Percentiles rank a stretch among this genome's conserved stretches.
Evolutionary conservation across 177 flowering plant species (phyloP).

Genomic region (Vitis hybrid): DNA sequence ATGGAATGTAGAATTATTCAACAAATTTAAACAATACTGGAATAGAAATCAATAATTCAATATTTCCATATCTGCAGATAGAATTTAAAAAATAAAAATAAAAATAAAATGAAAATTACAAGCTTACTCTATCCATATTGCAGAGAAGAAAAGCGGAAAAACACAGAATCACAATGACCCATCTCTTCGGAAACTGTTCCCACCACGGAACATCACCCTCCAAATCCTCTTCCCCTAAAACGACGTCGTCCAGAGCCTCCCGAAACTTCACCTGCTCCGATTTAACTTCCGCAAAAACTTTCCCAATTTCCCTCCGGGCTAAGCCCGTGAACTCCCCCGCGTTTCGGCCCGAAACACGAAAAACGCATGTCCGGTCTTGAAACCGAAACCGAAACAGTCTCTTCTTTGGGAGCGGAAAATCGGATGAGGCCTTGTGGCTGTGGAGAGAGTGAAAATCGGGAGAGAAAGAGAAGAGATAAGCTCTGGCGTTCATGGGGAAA

Average conservation of each 20-base stretch:
- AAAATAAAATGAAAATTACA: neutral
- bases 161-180: slow-evolving; percentile 87
- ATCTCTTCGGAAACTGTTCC: slow-evolving; percentile 88
- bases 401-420: slow-evolving; percentile 8
- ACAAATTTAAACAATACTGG: no score
- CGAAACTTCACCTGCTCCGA: slow-evolving; percentile 49
- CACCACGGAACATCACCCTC: slow-evolving; percentile 49
- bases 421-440: slow-evolving; percentile 1
- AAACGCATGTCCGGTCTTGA: slow-evolving; percentile 2
- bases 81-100: neutral
- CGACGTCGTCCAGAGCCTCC: slow-evolving; percentile 25
- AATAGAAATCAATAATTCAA: no score
- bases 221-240: slow-evolving; percentile 28
- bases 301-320: slow-evolving; percentile 25
- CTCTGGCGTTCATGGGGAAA: slow-evolving; percentile 49
- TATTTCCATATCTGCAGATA: neutral
- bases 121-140: slow-evolving; percentile 92
- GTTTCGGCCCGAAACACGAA: slow-evolving; percentile 19
- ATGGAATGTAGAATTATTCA: no score
- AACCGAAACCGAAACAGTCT: slow-evolving; percentile 10
- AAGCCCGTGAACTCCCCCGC: slow-evolving; percentile 5
- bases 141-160: slow-evolving; percentile 96
- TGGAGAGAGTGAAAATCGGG: slow-evolving; percentile 20
- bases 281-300: slow-evolving; percentile 54
- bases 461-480: slow-evolving; percentile 34